A percentile compares a stretch with the other conserved stretches of the same genome.
Conservation (phyloP, 75 land plant species). For the Picea glauca region DNA sequence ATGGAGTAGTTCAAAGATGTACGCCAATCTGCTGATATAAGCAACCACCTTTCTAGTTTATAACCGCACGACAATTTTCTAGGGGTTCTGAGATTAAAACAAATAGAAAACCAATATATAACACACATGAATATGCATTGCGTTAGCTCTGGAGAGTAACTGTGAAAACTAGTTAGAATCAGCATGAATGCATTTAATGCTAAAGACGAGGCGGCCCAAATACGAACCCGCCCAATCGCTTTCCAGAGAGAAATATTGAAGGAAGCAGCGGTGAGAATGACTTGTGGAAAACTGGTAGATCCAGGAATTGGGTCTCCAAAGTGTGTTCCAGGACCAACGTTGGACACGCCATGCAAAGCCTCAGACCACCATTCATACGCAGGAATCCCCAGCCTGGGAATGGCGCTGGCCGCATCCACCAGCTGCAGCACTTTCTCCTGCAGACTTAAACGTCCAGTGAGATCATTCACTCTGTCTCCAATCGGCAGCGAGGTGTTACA, state of each 20-base stretch:
- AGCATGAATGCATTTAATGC: too few species aligned
- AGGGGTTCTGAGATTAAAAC: too few species aligned
- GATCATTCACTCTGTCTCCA: slow-evolving; percentile 41
- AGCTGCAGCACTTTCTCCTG: slow-evolving; percentile 68
- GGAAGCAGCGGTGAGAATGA: slow-evolving; percentile 82
- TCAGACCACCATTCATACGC: slow-evolving; percentile 92
- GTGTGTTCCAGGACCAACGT: slow-evolving; percentile 46
- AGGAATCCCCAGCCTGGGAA: slow-evolving; percentile 65
- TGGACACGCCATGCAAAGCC: slow-evolving; percentile 81
- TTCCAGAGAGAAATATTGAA: slow-evolving; percentile 84
- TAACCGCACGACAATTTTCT: too few species aligned
- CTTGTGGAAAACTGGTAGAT: slow-evolving; percentile 90
- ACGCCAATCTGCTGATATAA: too few species aligned
- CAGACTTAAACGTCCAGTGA: slow-evolving; percentile 48
- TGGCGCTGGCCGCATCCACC: slow-evolving; percentile 49
- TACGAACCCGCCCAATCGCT: slow-evolving; percentile 55
- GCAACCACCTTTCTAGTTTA: too few species aligned
- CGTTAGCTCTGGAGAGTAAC: too few species aligned
- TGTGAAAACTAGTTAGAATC: too few species aligned
- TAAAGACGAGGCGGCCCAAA: too few species aligned
- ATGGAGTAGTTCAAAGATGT: too few species aligned
- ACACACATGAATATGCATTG: too few species aligned
- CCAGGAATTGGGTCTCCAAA: slow-evolving; percentile 58
- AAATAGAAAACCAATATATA: too few species aligned
- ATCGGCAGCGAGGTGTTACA: slow-evolving; percentile 33